A percentile compares a stretch with the other conserved stretches of the same genome.
These are phyloP conservation scores for Straminergon stramineum DNA, from an alignment of 225 moss, liverwort and hornwort genomes.

Conservation along the genomic window DNA sequence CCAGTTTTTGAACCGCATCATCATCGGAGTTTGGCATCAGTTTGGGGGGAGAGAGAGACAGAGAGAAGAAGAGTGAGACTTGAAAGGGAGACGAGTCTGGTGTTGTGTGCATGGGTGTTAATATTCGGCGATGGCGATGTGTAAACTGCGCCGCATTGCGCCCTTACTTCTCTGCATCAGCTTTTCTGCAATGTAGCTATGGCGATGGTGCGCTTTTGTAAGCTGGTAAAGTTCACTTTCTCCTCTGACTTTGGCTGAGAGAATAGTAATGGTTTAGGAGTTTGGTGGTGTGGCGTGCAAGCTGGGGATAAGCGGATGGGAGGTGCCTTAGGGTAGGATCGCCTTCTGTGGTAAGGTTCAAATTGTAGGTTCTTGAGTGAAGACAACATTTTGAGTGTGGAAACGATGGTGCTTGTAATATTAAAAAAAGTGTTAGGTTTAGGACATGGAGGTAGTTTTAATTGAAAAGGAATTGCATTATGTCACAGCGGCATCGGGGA, in stretches of 20 bases:
- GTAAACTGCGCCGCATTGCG: slow-evolving; percentile 7
- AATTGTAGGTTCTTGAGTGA: neutral
- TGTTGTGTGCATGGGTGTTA: neutral
- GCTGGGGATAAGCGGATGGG: neutral
- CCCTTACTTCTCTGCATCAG: neutral
- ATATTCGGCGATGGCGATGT: slow-evolving; percentile 4
- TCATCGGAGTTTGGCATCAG: neutral
- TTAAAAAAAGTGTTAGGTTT: neutral
- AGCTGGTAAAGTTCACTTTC: slow-evolving; percentile 14
- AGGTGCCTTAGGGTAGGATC: slow-evolving; percentile 3
- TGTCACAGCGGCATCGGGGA: neutral
- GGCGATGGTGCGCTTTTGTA: slow-evolving; percentile 21
- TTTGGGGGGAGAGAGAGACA: neutral
- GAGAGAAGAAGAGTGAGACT: too few species aligned
- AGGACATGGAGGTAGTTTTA: neutral
- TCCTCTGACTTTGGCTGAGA: neutral
- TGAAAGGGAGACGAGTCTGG: neutral
- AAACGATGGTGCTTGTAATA: neutral
- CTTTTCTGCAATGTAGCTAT: slow-evolving; percentile 22
- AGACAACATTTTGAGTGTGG: neutral
- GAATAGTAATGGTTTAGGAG: neutral
- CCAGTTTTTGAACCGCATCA: neutral
- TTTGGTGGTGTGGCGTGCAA: neutral
- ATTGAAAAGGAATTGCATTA: neutral
- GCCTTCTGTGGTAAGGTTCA: neutral